Conservation (phyloP, 805 yeast genomes). For the Zygosaccharomyces rouxii region DNA sequence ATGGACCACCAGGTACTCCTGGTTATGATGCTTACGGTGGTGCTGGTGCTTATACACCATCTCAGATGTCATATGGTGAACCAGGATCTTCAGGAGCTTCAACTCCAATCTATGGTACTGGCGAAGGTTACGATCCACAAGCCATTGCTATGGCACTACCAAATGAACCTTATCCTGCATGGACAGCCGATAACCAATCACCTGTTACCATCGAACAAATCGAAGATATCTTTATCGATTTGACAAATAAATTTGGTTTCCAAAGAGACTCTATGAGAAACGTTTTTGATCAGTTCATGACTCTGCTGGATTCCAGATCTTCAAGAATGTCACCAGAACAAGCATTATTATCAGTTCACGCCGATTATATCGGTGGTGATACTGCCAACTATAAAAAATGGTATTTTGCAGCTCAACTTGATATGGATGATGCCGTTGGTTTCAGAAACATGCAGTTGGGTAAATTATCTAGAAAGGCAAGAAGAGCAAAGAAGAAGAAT, state of each 20-base stretch:
- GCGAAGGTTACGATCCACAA: constrained; percentile 54
- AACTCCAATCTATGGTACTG: constrained; percentile 79
- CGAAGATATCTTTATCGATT: constrained; percentile 80
- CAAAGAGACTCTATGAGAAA: constrained; percentile 93
- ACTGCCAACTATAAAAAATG: constrained; percentile 80
- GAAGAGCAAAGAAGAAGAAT: constrained; percentile 75
- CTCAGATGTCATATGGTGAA: constrained; percentile 80
- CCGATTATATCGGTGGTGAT: constrained; percentile 87
- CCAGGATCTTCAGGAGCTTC: constrained; percentile 89
- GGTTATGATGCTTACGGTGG: constrained; percentile 56
- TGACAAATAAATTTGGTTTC: constrained; percentile 80
- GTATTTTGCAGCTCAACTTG: constrained; percentile 86
- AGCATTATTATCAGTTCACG: constrained; percentile 75
- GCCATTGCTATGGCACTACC: constrained; percentile 65
- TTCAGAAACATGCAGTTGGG: constrained; percentile 77
- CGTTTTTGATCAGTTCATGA: constrained; percentile 85
- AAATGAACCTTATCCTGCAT: constrained; percentile 96
- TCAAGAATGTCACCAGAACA: constrained; percentile 89
- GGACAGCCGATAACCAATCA: constrained; percentile 95
- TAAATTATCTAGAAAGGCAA: constrained; percentile 70
- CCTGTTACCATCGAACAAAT: constrained; percentile 80
- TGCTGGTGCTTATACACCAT: constrained; percentile 73
- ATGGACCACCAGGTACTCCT: constrained; percentile 50
- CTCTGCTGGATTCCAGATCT: constrained; percentile 73
- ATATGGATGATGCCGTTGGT: constrained; percentile 79